A percentile compares a stretch with the other conserved stretches of the same genome.
phyloP scores from a whole-genome alignment of 2,329 filamentous ascomycete species.

The Xylaria multiplex region DNA sequence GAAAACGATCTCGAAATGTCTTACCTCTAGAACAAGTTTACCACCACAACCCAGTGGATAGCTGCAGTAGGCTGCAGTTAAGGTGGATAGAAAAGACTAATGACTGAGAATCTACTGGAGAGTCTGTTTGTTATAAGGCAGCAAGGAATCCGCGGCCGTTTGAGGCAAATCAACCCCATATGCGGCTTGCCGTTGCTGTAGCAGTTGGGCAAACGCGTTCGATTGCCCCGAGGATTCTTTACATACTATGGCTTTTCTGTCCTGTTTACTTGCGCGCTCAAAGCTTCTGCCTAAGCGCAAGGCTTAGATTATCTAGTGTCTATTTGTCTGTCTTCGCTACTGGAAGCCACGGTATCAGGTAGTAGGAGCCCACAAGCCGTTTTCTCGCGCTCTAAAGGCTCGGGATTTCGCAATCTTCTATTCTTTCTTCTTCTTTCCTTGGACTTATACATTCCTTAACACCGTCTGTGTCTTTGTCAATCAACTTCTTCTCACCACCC shows the following conservation, averaged over 20 bases:
- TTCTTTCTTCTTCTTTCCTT: too few species aligned
- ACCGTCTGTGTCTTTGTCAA: slow-evolving; percentile 1
- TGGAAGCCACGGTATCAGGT: too few species aligned
- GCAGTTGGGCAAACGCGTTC: background rate
- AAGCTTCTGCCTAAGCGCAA: slow-evolving; percentile 9
- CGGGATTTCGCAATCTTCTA: too few species aligned
- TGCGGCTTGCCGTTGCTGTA: background rate
- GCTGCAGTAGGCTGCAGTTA: too few species aligned
- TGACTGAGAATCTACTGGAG: background rate
- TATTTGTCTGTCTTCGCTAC: background rate
- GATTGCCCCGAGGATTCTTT: background rate
- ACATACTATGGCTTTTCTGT: background rate
- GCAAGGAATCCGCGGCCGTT: background rate
- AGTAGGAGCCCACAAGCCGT: too few species aligned
- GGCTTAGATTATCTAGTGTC: slow-evolving; percentile 11
- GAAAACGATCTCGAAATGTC: too few species aligned
- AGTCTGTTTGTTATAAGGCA: background rate
- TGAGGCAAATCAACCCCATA: background rate
- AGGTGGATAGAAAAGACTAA: background rate
- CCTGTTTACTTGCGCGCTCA: background rate
- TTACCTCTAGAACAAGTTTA: too few species aligned
- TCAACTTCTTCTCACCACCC: slow-evolving; percentile 8
- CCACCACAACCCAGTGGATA: too few species aligned
- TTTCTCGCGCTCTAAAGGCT: too few species aligned
- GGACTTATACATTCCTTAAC: too few species aligned